Evolutionary conservation across 305 asterid genomes (phyloP).

Genomic region (Fraxinus sp.): DNA sequence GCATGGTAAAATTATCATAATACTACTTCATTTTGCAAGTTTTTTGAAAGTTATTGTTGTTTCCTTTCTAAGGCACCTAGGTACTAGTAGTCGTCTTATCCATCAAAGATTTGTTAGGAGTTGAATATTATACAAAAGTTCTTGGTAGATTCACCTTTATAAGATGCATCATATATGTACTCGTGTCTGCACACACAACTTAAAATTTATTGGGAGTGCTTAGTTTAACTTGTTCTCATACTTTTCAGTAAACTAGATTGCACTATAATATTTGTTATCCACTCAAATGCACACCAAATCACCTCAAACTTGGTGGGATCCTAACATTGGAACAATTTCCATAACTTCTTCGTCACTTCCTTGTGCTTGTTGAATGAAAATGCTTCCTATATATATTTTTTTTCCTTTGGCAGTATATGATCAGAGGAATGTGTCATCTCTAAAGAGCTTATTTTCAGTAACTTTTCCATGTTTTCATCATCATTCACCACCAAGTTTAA

Average conservation of each 20-base stretch:
- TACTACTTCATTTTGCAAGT: neutral
- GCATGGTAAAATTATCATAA: slow-evolving; percentile 55
- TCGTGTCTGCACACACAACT: neutral
- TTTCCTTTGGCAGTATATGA: neutral
- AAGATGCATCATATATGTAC: neutral
- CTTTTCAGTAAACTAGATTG: neutral
- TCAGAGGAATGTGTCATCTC: neutral
- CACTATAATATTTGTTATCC: neutral
- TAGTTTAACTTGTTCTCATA: neutral
- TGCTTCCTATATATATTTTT: neutral
- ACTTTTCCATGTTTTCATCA: neutral
- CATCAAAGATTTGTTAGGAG: slow-evolving; percentile 1
- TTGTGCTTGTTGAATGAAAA: neutral
- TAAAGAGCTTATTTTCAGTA: neutral
- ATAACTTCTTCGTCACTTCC: neutral
- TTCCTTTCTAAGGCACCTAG: slow-evolving; percentile 1
- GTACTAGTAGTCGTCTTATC: neutral
- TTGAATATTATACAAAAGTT: neutral
- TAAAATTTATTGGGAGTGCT: neutral
- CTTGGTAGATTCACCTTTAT: neutral
- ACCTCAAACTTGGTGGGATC: neutral
- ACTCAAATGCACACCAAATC: neutral
- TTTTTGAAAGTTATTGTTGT: neutral
- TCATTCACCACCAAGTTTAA: neutral
- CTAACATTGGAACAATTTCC: neutral